phyloP scores from a whole-genome alignment of 2,329 filamentous ascomycete genomes.

The Fusarium mundagurra region DNA sequence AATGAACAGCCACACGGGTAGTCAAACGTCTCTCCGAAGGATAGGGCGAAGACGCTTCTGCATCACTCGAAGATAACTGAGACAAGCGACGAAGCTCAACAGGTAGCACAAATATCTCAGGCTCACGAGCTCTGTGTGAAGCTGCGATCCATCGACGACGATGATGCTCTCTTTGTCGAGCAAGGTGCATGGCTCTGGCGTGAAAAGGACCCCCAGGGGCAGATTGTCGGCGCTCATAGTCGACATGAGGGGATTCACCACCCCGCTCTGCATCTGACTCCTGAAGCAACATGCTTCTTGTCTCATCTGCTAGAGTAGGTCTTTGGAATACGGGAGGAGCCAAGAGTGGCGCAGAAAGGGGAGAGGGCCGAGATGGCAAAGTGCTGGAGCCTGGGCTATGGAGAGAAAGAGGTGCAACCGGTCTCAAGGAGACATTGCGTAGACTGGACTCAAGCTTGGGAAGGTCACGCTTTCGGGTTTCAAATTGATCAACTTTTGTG shows the following conservation, averaged over 20 bases:
- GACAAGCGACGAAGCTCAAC: conserved; percentile 38
- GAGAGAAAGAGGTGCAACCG: conserved; percentile 22
- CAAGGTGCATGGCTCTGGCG: conserved; percentile 37
- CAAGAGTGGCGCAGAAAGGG: conserved; percentile 36
- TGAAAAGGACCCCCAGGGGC: conserved; percentile 26
- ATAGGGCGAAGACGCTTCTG: conserved; percentile 21
- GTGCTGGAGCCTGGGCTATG: conserved; percentile 9
- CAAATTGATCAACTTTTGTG: conserved; percentile 23
- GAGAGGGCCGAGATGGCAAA: conserved; percentile 18
- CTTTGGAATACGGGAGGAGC: conserved; percentile 8
- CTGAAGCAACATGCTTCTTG: conserved; percentile 26
- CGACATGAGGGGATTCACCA: background rate
- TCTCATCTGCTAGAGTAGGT: conserved; percentile 34
- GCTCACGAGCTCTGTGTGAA: conserved; percentile 22
- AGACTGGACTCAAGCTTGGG: conserved; percentile 13
- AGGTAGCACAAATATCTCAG: conserved; percentile 42
- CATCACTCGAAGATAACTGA: conserved; percentile 14
- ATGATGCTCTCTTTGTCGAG: conserved; percentile 37
- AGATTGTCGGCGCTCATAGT: conserved; percentile 34
- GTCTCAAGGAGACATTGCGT: conserved; percentile 23
- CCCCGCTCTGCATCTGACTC: conserved; percentile 6
- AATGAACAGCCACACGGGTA: conserved; percentile 45
- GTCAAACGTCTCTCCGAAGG: conserved; percentile 33
- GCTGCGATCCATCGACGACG: conserved; percentile 28
- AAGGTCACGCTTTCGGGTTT: conserved; percentile 8